These are phyloP conservation scores for Colletotrichum incanum DNA, from an alignment of 2,329 filamentous ascomycete genomes.

Conservation along the genomic window DNA sequence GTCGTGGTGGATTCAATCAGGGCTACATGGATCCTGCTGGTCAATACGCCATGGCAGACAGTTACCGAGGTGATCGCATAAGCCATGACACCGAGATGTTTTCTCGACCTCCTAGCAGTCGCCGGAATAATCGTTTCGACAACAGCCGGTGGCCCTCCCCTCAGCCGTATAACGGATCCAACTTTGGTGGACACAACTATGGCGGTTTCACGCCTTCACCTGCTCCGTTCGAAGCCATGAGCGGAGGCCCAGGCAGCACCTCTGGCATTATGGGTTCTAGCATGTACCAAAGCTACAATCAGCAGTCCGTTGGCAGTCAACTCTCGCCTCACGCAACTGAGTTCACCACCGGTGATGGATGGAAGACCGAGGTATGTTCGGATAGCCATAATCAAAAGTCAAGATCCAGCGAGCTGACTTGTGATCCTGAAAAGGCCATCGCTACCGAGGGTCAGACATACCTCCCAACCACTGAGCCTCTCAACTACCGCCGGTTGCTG, in stretches of 20 bases:
- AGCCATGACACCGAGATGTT: constrained; percentile 65
- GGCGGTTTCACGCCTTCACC: constrained; percentile 47
- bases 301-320: constrained; percentile 74
- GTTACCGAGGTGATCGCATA: constrained; percentile 63
- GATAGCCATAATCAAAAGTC: neutral
- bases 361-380: constrained; percentile 69
- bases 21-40: constrained; percentile 58
- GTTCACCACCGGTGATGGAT: constrained; percentile 73
- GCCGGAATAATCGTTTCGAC: constrained; percentile 61
- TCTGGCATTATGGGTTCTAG: constrained; percentile 59
- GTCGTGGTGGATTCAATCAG: constrained; percentile 56
- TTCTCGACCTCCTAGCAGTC: constrained; percentile 58
- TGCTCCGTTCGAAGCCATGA: constrained; percentile 46
- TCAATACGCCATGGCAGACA: constrained; percentile 56
- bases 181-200: constrained; percentile 48
- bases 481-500: constrained; percentile 95
- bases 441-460: constrained; percentile 80
- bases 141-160: constrained; percentile 61
- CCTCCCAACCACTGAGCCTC: constrained; percentile 87
- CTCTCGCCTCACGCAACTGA: constrained; percentile 83
- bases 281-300: constrained; percentile 66
- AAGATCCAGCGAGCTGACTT: constrained; percentile 30
- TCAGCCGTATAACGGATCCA: constrained; percentile 53
- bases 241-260: constrained; percentile 49
- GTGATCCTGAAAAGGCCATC: constrained; percentile 57